These are phyloP conservation scores for Galerina sulciceps DNA, from an alignment of 768 basidiomycete species.

Conservation along the genomic window DNA sequence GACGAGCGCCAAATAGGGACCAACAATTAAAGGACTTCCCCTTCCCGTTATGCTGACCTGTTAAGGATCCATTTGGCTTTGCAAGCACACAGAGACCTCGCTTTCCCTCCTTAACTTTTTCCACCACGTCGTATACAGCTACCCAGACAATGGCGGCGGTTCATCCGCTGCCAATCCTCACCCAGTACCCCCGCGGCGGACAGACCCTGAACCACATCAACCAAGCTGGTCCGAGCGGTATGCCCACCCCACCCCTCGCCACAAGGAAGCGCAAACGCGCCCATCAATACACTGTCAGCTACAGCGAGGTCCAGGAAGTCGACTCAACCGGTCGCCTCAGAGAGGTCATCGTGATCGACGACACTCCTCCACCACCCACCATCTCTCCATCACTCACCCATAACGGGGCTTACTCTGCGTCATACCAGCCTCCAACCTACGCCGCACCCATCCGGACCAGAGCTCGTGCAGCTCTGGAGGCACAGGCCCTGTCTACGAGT, in stretches of 20 bases:
- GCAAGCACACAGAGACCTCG: slow-evolving; percentile 36
- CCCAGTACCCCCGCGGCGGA: slow-evolving; percentile 59
- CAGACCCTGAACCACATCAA: slow-evolving; percentile 54
- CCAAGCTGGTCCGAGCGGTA: slow-evolving; percentile 58
- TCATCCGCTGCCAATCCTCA: slow-evolving; percentile 66
- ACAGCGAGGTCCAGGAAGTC: slow-evolving; percentile 88
- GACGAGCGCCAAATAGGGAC: slow-evolving; percentile 24
- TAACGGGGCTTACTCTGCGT: slow-evolving; percentile 73
- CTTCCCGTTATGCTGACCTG: slow-evolving; percentile 38
- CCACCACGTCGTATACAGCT: slow-evolving; percentile 59
- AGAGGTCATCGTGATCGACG: slow-evolving; percentile 92
- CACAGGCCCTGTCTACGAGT: slow-evolving; percentile 73
- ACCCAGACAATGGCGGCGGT: slow-evolving; percentile 70
- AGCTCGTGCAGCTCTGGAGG: slow-evolving; percentile 86
- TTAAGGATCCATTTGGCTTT: slow-evolving; percentile 45
- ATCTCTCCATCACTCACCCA: slow-evolving; percentile 77
- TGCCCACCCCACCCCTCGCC: slow-evolving; percentile 72
- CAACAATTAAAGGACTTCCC: slow-evolving; percentile 42
- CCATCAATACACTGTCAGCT: slow-evolving; percentile 81
- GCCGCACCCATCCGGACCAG: slow-evolving; percentile 82
- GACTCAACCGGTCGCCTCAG: slow-evolving; percentile 76
- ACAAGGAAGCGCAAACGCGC: slow-evolving; percentile 85
- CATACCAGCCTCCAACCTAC: slow-evolving; percentile 78
- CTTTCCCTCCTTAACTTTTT: slow-evolving; percentile 31
- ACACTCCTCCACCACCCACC: slow-evolving; percentile 84